phyloP scores from a whole-genome alignment of 2,329 filamentous ascomycete species.

The Lachnellula subtilissima region DNA sequence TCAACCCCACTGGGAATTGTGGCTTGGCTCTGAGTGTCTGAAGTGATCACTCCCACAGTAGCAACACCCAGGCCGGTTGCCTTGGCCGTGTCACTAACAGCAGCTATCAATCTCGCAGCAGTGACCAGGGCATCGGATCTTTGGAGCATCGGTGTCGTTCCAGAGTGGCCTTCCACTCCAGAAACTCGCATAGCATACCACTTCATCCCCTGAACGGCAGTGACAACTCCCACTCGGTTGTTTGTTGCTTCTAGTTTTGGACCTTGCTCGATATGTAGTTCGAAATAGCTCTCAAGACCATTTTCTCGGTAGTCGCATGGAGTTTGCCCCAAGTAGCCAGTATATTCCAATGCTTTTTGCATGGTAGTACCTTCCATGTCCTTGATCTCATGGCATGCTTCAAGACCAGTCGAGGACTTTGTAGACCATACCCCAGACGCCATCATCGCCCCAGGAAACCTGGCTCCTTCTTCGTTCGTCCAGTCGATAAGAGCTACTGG shows the following conservation, averaged over 20 bases:
- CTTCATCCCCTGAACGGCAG: constrained; percentile 58
- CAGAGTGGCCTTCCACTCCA: constrained; percentile 33
- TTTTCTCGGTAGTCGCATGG: constrained; percentile 52
- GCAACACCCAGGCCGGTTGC: constrained; percentile 18
- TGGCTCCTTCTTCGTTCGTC: constrained; percentile 65
- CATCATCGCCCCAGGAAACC: constrained; percentile 71
- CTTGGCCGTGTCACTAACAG: constrained; percentile 18
- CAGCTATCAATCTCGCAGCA: constrained; percentile 20
- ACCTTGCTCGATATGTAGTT: constrained; percentile 70
- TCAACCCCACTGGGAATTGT: constrained; percentile 23
- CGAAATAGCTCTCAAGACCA: constrained; percentile 70
- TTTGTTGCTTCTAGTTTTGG: constrained; percentile 62
- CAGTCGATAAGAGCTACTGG: constrained; percentile 47
- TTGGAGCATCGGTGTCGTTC: constrained; percentile 42
- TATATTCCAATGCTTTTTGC: constrained; percentile 49
- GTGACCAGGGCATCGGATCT: constrained; percentile 63
- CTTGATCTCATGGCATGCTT: constrained; percentile 55
- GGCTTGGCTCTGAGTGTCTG: constrained; percentile 20
- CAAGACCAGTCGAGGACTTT: constrained; percentile 48
- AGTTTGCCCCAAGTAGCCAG: constrained; percentile 61
- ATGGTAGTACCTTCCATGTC: constrained; percentile 36
- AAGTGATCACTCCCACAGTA: constrained; percentile 24
- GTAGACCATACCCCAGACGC: constrained; percentile 72
- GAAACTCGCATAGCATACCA: constrained; percentile 65
- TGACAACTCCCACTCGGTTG: constrained; percentile 64